Conservation (phyloP, 495 filamentous ascomycete species). For the Alectoria sarmentosa region DNA sequence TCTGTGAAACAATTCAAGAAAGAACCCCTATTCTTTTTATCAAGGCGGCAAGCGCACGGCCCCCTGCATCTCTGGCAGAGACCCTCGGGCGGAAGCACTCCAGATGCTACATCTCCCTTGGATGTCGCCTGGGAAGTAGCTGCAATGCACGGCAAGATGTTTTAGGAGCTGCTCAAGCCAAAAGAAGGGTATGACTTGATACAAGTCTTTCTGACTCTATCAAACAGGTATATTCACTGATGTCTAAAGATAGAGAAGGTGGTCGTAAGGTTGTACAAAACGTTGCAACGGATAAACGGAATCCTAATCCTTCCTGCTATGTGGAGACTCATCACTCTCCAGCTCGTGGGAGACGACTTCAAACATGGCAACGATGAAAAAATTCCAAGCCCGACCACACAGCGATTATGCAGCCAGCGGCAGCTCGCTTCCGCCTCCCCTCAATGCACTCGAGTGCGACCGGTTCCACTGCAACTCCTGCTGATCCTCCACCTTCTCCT, state of each 20-base stretch:
- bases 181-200: neutral
- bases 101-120: too few species aligned
- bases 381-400: neutral
- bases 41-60: neutral
- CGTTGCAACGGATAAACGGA: neutral
- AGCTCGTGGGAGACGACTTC: neutral
- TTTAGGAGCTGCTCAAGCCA: neutral
- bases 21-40: neutral
- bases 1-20: too few species aligned
- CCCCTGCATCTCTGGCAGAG: neutral
- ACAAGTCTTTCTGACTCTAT: neutral
- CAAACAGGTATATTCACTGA: neutral
- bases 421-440: neutral
- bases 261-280: neutral
- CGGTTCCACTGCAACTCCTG: neutral
- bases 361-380: neutral
- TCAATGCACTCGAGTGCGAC: neutral
- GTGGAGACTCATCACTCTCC: neutral
- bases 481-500: neutral
- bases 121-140: too few species aligned
- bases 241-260: neutral
- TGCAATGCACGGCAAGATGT: too few species aligned
- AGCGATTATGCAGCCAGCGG: neutral
- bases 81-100: neutral
- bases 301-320: neutral